These are phyloP conservation scores for Nicotiana benthamiana DNA, from an alignment of 257 asterid species.

Conservation along the genomic window DNA sequence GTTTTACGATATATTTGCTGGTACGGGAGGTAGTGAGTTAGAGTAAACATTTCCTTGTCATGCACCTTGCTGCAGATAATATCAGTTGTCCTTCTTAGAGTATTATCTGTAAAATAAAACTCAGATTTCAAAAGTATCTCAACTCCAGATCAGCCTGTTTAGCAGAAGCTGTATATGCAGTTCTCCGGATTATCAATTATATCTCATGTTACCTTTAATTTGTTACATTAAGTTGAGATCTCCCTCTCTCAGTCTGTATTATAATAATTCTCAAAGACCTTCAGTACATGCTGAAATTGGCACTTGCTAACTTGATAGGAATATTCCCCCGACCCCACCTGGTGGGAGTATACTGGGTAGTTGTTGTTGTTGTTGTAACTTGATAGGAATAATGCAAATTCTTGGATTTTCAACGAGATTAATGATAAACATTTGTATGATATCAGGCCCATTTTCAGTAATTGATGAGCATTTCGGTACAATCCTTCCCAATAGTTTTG, in stretches of 20 bases:
- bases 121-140: not conserved
- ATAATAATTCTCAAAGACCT: not conserved
- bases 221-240: not conserved
- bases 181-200: not conserved
- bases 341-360: no score
- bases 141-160: not conserved
- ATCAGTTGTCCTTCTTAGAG: not conserved
- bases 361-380: no score
- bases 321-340: no score
- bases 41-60: not conserved
- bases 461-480: constrained; percentile 83
- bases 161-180: not conserved
- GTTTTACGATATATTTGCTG: constrained; percentile 89
- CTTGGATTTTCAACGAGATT: constrained; percentile 22
- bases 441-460: constrained; percentile 81
- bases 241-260: not conserved
- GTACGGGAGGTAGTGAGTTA: constrained; percentile 27
- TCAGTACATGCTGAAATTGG: not conserved
- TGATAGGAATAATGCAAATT: constrained; percentile 9
- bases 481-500: constrained; percentile 81
- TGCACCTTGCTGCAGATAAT: not conserved
- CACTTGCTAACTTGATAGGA: not conserved
- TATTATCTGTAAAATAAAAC: not conserved
- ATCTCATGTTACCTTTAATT: not conserved
- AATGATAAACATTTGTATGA: not conserved